Evolutionary conservation across 2,329 filamentous ascomycete genomes (phyloP).

Genomic region (Rhytidhysteron rufulum): DNA sequence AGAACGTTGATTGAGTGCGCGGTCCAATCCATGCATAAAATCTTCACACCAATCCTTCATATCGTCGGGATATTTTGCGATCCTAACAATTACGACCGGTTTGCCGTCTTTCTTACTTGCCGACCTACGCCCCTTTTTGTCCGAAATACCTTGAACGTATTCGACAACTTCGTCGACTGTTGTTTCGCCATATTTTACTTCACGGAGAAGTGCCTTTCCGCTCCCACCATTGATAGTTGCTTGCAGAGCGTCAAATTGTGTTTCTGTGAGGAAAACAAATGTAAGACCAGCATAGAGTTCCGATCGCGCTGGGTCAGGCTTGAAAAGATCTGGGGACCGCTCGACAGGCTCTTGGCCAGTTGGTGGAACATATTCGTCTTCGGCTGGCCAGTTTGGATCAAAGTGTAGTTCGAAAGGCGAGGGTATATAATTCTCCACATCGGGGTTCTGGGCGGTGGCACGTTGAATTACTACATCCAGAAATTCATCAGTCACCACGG

Average conservation of each 20-base stretch:
- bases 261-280: slow-evolving; percentile 77
- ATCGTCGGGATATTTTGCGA: slow-evolving; percentile 48
- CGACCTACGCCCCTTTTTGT: slow-evolving; percentile 65
- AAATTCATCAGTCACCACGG: slow-evolving; percentile 71
- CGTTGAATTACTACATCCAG: slow-evolving; percentile 67
- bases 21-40: slow-evolving; percentile 66
- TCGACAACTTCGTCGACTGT: slow-evolving; percentile 71
- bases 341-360: slow-evolving; percentile 71
- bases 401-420: slow-evolving; percentile 75
- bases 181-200: slow-evolving; percentile 60
- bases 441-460: slow-evolving; percentile 40
- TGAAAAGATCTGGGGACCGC: slow-evolving; percentile 65
- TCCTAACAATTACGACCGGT: slow-evolving; percentile 76
- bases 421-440: slow-evolving; percentile 46
- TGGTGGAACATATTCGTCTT: slow-evolving; percentile 67
- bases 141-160: slow-evolving; percentile 71
- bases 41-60: slow-evolving; percentile 63
- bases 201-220: slow-evolving; percentile 73
- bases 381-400: slow-evolving; percentile 71
- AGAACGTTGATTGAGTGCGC: slow-evolving; percentile 72
- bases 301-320: slow-evolving; percentile 61
- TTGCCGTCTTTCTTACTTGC: slow-evolving; percentile 61
- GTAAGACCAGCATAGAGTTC: slow-evolving; percentile 82
- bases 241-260: slow-evolving; percentile 72
- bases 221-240: slow-evolving; percentile 72